Base-by-base conservation (phyloP, 352 stramenopile species). In the Phytophthora palmivora region DNA sequence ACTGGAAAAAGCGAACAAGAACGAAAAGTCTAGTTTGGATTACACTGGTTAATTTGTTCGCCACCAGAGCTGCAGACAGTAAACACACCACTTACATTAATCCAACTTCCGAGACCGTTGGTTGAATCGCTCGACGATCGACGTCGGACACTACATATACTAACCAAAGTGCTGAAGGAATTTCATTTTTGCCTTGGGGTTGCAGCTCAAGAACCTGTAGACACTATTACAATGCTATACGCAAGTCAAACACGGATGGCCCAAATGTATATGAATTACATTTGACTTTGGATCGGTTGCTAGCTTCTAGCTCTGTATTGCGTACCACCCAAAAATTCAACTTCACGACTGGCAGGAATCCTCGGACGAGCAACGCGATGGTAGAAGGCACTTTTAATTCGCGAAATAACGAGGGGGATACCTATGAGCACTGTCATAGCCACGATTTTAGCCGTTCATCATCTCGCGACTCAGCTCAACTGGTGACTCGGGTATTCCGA, bases 311-410 rank as follows among this genome's bases (percentile, higher is more conserved):
- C 1, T 19, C 55, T 28, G 44, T 32, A 57, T 32, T 57, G 21
- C 26, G 49, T 8, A 39, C 45, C 4, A 12, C 45, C n/a, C 45
- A 30, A 39, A 45, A 16, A 24, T 37, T 15, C 26, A 63, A 22
- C 8, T 63, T 6, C 55, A 63, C 14, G 16, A 51, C 15, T 63
- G 55, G 37, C 38, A 57, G 8, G 19, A 37, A 14, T 1, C 41
- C 3, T 63, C 45, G 55, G 38, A 63, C 14, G 36, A 51, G 16
- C 55, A 63, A 28, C 55, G 55, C 21, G 55, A 4, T 18, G 38
- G 4, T 37, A 6, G 1, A 12, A 38, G 30, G 24, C 28, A n/a
- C n/a, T n/a, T n/a, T n/a, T n/a, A n/a, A n/a, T n/a, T n/a, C n/a
- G n/a, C n/a, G n/a, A n/a, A n/a, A n/a, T n/a, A n/a, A n/a, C n/a